Percentiles rank a stretch among this genome's conserved stretches.
phyloP scores from a whole-genome alignment of 1,284 basidiomycete species.

The Ceratobasidium theobromae region DNA sequence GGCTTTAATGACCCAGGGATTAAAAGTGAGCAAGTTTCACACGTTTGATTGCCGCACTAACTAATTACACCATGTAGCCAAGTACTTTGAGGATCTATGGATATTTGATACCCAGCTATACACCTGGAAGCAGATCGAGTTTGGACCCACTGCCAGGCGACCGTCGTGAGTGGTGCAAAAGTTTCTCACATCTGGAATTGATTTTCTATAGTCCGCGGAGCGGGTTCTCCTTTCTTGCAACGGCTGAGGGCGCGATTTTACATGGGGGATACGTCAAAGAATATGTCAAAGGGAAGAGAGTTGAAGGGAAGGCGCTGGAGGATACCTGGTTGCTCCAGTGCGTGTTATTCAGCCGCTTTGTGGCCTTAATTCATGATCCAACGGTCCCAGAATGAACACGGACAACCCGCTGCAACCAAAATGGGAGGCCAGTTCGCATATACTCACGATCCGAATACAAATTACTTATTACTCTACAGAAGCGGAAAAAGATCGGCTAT shows the following conservation, averaged over 20 bases:
- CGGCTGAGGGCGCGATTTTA: constrained; percentile 77
- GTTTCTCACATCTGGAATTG: not conserved
- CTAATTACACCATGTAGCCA: constrained; percentile 51
- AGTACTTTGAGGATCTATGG: constrained; percentile 88
- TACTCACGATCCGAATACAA: constrained; percentile 42
- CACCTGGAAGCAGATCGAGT: constrained; percentile 81
- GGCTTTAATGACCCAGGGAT: constrained; percentile 84
- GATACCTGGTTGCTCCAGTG: constrained; percentile 90
- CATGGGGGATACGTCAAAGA: constrained; percentile 94
- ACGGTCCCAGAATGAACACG: constrained; percentile 8
- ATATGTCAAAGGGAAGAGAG: constrained; percentile 83
- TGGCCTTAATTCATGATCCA: not conserved
- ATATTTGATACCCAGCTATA: constrained; percentile 86
- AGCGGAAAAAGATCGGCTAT: constrained; percentile 75
- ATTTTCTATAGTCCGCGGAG: constrained; percentile 61
- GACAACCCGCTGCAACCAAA: constrained; percentile 18
- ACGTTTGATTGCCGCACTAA: not conserved
- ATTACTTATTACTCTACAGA: constrained; percentile 41
- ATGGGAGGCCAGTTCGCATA: constrained; percentile 38
- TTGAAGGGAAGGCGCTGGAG: constrained; percentile 84
- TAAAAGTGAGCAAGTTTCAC: constrained; percentile 52
- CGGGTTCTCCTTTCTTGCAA: constrained; percentile 85
- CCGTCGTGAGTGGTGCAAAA: constrained; percentile 59
- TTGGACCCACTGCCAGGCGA: constrained; percentile 64
- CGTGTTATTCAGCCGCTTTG: constrained; percentile 34